phyloP scores from a whole-genome alignment of 2,329 filamentous ascomycete species.

The Blastomyces gilchristii region DNA sequence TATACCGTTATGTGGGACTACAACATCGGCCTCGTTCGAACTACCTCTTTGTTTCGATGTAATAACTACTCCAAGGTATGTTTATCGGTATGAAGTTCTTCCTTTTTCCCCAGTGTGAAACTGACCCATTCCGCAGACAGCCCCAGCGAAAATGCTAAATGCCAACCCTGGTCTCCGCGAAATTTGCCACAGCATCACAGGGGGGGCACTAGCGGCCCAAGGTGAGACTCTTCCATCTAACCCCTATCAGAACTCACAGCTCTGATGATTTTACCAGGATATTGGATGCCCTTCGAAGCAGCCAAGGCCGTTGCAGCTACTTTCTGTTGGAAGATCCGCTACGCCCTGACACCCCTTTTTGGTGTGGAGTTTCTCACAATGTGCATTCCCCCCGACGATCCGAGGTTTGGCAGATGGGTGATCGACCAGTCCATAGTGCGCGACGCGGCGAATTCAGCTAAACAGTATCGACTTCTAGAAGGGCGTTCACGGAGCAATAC shows the following conservation, averaged over 20 bases:
- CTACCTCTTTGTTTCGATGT: constrained; percentile 91
- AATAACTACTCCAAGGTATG: constrained; percentile 75
- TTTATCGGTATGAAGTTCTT: constrained; percentile 12
- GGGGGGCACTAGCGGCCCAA: constrained; percentile 81
- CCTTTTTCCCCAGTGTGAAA: not conserved
- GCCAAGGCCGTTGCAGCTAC: constrained; percentile 79
- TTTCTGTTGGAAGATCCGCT: constrained; percentile 77
- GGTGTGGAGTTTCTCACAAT: constrained; percentile 65
- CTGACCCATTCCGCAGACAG: constrained; percentile 50
- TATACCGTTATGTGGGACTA: constrained; percentile 95
- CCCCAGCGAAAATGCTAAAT: constrained; percentile 71
- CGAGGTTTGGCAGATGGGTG: constrained; percentile 27
- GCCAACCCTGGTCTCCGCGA: constrained; percentile 72
- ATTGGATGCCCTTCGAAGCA: constrained; percentile 90
- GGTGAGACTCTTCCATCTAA: constrained; percentile 42
- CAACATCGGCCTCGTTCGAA: constrained; percentile 83
- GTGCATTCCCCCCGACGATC: constrained; percentile 56
- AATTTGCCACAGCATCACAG: constrained; percentile 91
- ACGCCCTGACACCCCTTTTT: constrained; percentile 81
- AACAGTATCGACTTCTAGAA: constrained; percentile 15
- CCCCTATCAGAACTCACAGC: constrained; percentile 5
- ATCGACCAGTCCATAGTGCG: constrained; percentile 18
- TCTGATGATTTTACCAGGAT: constrained; percentile 50
- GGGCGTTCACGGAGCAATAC: not conserved
- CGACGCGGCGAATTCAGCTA: constrained; percentile 18